Conservation (phyloP, 495 filamentous ascomycete species). For the Podospora fimiseda region DNA sequence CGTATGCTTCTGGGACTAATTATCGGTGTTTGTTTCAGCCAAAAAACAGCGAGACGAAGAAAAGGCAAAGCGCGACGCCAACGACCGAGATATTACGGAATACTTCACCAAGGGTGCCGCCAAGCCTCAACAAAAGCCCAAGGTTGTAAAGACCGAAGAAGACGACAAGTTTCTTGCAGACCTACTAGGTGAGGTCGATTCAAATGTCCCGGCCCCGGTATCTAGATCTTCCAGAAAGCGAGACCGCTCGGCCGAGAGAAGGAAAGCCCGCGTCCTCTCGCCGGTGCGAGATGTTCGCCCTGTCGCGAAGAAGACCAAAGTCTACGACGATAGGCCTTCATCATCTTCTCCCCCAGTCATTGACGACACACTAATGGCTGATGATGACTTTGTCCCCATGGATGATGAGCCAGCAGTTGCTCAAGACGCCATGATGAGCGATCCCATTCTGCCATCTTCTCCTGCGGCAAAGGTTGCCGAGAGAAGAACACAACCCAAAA, state of each 20-base stretch:
- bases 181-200: conserved; percentile 83
- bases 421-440: conserved; percentile 65
- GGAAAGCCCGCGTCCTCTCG: conserved; percentile 73
- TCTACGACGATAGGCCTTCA: conserved; percentile 33
- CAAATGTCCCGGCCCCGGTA: conserved; percentile 58
- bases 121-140: conserved; percentile 65
- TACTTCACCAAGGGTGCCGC: conserved; percentile 78
- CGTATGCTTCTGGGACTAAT: conserved; percentile 6
- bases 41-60: conserved; percentile 92
- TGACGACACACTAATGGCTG: conserved; percentile 42
- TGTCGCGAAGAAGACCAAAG: conserved; percentile 44
- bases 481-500: conserved; percentile 64
- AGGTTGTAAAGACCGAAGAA: conserved; percentile 74
- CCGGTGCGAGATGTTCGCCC: conserved; percentile 51
- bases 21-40: conserved; percentile 33
- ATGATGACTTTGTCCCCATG: conserved; percentile 45
- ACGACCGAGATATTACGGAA: conserved; percentile 84
- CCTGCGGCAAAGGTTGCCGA: conserved; percentile 74
- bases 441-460: conserved; percentile 73
- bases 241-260: conserved; percentile 64
- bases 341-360: conserved; percentile 38
- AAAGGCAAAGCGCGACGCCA: conserved; percentile 73
- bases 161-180: conserved; percentile 80
- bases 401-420: conserved; percentile 48
- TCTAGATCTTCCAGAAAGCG: conserved; percentile 50